Base-by-base conservation (phyloP, 2,329 filamentous ascomycete genomes). In the Trichoderma guizhouense region DNA sequence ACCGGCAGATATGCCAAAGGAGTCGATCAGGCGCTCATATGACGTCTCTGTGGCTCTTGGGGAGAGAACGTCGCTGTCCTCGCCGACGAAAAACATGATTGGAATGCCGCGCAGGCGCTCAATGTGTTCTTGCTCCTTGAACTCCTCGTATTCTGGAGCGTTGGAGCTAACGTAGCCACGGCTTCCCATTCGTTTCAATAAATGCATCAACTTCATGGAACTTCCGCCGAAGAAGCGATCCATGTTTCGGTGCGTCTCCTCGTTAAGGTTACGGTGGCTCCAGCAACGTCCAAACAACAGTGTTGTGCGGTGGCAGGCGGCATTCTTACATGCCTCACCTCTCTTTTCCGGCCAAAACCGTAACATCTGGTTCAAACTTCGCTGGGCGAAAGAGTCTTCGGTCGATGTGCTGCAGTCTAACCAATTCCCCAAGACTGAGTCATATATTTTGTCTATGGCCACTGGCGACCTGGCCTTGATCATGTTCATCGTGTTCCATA, bases 221-320 rank as follows among this genome's bases (percentile, higher is more conserved):
- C 89, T 86, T 69, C 90, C 90, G 75, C 87, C 87, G 71, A 92
- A 87, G 79, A 91, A 89, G 36, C 86, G 84, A 77, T 89, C 85
- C 61, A 91, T 86, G 76, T 90, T 86, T 0, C 85, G 81, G 79
- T 92, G 90, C 2, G 90, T 92, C 3, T 86, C 88, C 80, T 88
- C 87, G 80, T 91, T 91, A 34, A 92, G 84, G 78, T 92, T 91
- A 4, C 75, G 78, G 79, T 92, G 90, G 76, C 86, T 89, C 89
- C 89, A 92, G 79, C 73, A 80, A 73, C 88, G 85, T 43, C 89
- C 90, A 74, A 91, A 92, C 15, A 88, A 84, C 28, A 92, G 80
- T 6, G 84, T 85, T 68, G 84, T 83, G 18, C 90, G 86, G 79
- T 91, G 90, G 80, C 90, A 92, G 67, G 84, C 84, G 2, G 87